Percentiles rank a stretch among this genome's conserved stretches.
Conservation (phyloP, 2,329 filamentous ascomycete species). For the Ophiostoma himal-ulmi region DNA sequence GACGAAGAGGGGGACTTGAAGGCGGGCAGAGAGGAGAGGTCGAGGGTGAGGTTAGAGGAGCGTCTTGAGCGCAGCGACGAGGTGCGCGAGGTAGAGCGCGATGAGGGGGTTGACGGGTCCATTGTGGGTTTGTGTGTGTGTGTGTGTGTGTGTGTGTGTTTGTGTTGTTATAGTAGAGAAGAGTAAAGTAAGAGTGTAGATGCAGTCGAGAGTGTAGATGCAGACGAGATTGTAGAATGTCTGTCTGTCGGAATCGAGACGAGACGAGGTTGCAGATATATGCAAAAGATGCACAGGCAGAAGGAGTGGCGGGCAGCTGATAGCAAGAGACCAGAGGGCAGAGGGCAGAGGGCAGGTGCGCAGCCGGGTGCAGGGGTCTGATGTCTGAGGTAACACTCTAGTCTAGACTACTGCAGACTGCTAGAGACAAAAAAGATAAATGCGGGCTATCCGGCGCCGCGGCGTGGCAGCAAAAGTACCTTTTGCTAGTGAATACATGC, state of each 20-base stretch:
- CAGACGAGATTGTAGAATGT: not conserved
- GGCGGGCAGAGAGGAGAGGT: slow-evolving; percentile 66
- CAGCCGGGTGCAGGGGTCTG: not conserved
- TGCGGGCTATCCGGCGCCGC: not conserved
- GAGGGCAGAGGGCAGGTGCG: no score
- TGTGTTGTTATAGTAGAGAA: no score
- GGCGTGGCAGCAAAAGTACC: not conserved
- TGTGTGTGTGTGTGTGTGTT: no score
- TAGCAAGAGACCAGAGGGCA: no score
- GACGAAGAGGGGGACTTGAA: slow-evolving; percentile 2
- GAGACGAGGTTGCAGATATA: not conserved
- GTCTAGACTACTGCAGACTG: not conserved
- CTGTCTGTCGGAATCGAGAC: no score
- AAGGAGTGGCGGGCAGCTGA: not conserved
- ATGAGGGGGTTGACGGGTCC: not conserved
- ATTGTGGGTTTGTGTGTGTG: not conserved
- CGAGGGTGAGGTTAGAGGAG: slow-evolving; percentile 56
- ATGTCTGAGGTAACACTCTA: no score
- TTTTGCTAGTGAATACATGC: not conserved
- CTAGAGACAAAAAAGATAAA: not conserved
- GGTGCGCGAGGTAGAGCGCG: slow-evolving; percentile 30
- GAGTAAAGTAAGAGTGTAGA: no score
- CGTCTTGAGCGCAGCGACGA: slow-evolving; percentile 32
- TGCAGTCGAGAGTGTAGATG: not conserved
- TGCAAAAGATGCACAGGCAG: not conserved